Evolutionary conservation across 2,329 filamentous ascomycete genomes (phyloP), one percentile per base, ranked within the genome.

Genomic region (Cercospora citrullina): DNA sequence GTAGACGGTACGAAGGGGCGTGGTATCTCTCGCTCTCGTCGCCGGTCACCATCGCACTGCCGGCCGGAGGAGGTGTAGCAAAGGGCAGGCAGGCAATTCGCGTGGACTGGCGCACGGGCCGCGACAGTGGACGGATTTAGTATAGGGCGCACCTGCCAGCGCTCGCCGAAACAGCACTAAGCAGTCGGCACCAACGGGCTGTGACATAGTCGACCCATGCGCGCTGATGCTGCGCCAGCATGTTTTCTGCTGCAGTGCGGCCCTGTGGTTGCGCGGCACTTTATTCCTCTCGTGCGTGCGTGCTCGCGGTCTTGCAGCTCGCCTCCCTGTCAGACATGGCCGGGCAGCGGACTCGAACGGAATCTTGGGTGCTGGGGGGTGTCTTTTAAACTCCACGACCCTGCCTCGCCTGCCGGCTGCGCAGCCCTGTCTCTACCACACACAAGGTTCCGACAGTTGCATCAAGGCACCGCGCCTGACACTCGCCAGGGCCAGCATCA

Each of bases 371-470:
- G 48, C 48, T 63, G 45, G 60, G 60, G 53, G 53, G 53, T 51
- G 45, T 21, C 45, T 14, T 42, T 57, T 58, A 64, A 64, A 64
- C 62, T 64, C 62, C 26, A 31, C 62, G 62, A 64, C 62, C 62
- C 62, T 64, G 62, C 62, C 62, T 64, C 62, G 62, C 51, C 62
- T 64, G n/a, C 62, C 62, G 62, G 62, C 60, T 23, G 23, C 28
- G 42, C 42, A 64, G 62, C 62, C 62, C 62, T 64, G 48, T 39
- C 48, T 58, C 62, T 64, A 6, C 62, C 62, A 64, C 62, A 64
- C 62, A 58, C 59, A 42, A 64, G 51, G 62, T 57, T 64, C 23
- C 62, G 62, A 57, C 31, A 39, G 21, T 64, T 58, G 62, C 31
- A 64, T 64, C 16, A 63, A 53, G 60, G 60, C 60, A 63, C 60